phyloP scores from a whole-genome alignment of 106 monocot species.

The Platanthera zijinensis region DNA sequence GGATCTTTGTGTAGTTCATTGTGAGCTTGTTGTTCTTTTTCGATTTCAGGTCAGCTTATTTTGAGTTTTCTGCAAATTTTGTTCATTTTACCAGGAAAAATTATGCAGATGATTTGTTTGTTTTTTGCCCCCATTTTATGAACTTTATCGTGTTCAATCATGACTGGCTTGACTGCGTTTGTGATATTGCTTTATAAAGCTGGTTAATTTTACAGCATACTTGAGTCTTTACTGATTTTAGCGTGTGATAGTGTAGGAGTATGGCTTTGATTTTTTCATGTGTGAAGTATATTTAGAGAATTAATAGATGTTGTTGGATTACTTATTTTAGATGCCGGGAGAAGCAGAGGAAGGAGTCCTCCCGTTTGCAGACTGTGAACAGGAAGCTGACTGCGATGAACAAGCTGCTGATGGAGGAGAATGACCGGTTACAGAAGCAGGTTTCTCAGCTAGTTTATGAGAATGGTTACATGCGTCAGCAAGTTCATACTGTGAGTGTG shows the following conservation, averaged over 20 bases:
- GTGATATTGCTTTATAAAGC: neutral
- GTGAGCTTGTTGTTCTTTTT: neutral
- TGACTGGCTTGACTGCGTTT: neutral
- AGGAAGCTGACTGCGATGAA: constrained; percentile 78
- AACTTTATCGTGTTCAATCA: neutral
- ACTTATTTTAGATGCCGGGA: constrained; percentile 55
- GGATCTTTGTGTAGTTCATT: neutral
- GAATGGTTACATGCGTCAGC: constrained; percentile 70
- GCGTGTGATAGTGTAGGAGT: too few species aligned
- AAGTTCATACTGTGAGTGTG: constrained; percentile 56
- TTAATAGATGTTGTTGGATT: neutral
- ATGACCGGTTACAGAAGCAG: constrained; percentile 84
- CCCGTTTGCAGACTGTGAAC: constrained; percentile 73
- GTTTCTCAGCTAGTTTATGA: constrained; percentile 72
- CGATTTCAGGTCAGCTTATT: neutral
- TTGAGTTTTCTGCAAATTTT: neutral
- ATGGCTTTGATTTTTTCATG: too few species aligned
- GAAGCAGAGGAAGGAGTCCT: constrained; percentile 74
- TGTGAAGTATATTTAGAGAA: too few species aligned
- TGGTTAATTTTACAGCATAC: neutral
- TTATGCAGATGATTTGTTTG: neutral
- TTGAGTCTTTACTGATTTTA: too few species aligned
- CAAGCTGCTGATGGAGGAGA: constrained; percentile 82
- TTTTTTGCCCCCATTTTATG: neutral
- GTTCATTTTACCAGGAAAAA: neutral